These are phyloP conservation scores for Tricholoma furcatifolium DNA, from an alignment of 768 basidiomycete species.

Conservation along the genomic window DNA sequence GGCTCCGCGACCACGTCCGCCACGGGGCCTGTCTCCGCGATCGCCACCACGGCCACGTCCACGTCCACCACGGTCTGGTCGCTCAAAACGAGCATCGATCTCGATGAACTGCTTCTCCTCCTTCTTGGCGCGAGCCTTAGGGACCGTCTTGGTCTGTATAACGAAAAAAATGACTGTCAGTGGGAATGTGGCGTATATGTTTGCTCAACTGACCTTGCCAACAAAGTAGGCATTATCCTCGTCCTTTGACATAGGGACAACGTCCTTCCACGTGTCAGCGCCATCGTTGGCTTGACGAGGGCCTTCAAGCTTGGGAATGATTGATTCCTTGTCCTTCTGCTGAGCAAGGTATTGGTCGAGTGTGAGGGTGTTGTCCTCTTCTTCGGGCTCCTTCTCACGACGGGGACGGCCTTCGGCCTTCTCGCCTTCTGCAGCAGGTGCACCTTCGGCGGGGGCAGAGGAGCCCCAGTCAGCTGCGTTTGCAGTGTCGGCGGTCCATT, in stretches of 20 bases:
- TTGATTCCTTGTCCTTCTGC: constrained; percentile 60
- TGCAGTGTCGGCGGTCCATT: constrained; percentile 52
- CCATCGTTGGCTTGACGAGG: constrained; percentile 82
- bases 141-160: constrained; percentile 56
- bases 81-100: constrained; percentile 87
- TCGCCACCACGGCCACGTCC: constrained; percentile 49
- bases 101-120: constrained; percentile 91
- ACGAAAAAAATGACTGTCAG: constrained; percentile 2
- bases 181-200: not conserved
- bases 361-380: constrained; percentile 92
- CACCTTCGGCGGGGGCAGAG: constrained; percentile 27
- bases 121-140: constrained; percentile 74
- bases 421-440: constrained; percentile 39
- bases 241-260: constrained; percentile 63
- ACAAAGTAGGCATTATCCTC: constrained; percentile 82
- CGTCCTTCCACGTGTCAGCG: constrained; percentile 72
- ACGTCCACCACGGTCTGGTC: constrained; percentile 68
- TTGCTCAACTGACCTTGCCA: constrained; percentile 68
- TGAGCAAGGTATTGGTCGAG: constrained; percentile 91
- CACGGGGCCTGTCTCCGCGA: constrained; percentile 35
- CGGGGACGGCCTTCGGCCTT: constrained; percentile 38
- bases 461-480: constrained; percentile 45
- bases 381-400: constrained; percentile 67
- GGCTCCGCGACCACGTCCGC: constrained; percentile 37
- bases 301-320: constrained; percentile 76